Percentiles rank a stretch among this genome's conserved stretches.
phyloP scores from a whole-genome alignment of 2,329 filamentous ascomycete genomes.

The Phialophora tarda region DNA sequence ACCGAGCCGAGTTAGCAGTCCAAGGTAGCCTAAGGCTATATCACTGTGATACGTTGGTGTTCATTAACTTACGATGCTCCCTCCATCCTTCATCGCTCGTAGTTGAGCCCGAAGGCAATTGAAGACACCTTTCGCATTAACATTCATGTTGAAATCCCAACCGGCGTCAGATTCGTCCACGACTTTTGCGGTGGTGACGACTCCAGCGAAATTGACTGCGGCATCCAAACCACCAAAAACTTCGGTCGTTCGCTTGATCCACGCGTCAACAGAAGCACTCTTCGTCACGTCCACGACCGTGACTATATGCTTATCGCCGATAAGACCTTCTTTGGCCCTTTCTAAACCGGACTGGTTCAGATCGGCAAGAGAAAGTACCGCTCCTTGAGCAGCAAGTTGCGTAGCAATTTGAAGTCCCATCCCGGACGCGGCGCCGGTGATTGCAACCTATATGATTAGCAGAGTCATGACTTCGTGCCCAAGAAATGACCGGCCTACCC shows the following conservation, averaged over 20 bases:
- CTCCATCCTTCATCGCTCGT: constrained; percentile 44
- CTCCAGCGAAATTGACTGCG: constrained; percentile 24
- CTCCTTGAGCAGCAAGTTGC: no score
- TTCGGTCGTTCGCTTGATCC: constrained; percentile 19
- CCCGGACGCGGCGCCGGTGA: no score
- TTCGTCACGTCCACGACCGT: constrained; percentile 18
- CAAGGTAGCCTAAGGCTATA: no score
- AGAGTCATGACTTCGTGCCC: no score
- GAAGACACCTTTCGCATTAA: constrained; percentile 58
- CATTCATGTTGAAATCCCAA: constrained; percentile 51
- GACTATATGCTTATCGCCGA: constrained; percentile 9
- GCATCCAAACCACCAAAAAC: constrained; percentile 20
- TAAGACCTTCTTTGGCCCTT: no score
- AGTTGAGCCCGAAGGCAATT: constrained; percentile 59
- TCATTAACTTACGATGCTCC: constrained; percentile 22
- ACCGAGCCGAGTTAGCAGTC: no score
- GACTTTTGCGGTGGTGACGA: constrained; percentile 31
- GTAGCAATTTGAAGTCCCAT: no score
- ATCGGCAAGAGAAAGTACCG: no score
- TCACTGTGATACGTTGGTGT: no score
- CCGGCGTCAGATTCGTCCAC: constrained; percentile 47
- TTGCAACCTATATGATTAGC: no score
- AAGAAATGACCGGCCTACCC: no score
- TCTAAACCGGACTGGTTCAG: no score
- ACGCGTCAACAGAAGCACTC: constrained; percentile 13